A percentile compares a stretch with the other conserved stretches of the same genome.
Conservation (phyloP, 345 rosid genomes). For the Melaleuca quinquenervia region DNA sequence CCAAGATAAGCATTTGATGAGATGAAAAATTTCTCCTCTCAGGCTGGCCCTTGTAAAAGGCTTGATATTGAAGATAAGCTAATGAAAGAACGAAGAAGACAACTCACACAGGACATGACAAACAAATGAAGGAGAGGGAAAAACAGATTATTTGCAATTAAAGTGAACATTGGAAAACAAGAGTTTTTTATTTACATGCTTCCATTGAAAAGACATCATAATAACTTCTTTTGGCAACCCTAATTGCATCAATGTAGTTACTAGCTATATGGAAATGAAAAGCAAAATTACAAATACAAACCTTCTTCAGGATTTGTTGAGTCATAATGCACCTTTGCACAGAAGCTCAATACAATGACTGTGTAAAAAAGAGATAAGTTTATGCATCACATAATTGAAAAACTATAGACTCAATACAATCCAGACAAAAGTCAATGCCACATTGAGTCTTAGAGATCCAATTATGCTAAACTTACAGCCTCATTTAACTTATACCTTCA, state of each 20-base stretch:
- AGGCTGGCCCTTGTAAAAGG: neutral
- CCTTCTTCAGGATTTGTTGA: slow-evolving; percentile 91
- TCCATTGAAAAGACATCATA: neutral
- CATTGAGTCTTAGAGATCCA: neutral
- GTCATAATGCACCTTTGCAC: slow-evolving; percentile 93
- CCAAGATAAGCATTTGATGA: neutral
- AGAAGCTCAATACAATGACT: slow-evolving; percentile 83
- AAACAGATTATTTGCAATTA: neutral
- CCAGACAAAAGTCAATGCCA: neutral
- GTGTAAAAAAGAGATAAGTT: neutral
- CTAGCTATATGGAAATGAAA: neutral
- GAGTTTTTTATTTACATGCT: neutral
- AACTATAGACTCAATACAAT: neutral
- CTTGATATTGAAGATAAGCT: neutral
- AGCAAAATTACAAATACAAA: neutral
- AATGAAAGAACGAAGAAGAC: neutral
- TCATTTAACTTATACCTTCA: neutral
- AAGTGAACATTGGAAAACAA: neutral
- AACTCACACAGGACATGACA: neutral
- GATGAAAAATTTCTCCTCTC: neutral
- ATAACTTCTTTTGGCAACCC: neutral
- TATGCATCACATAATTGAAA: neutral
- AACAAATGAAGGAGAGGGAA: neutral
- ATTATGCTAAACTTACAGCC: neutral
- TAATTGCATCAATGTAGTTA: neutral